These are phyloP conservation scores for Hemisphaericaspora nanyangensis DNA, from an alignment of 805 yeast genomes.

Conservation along the genomic window DNA sequence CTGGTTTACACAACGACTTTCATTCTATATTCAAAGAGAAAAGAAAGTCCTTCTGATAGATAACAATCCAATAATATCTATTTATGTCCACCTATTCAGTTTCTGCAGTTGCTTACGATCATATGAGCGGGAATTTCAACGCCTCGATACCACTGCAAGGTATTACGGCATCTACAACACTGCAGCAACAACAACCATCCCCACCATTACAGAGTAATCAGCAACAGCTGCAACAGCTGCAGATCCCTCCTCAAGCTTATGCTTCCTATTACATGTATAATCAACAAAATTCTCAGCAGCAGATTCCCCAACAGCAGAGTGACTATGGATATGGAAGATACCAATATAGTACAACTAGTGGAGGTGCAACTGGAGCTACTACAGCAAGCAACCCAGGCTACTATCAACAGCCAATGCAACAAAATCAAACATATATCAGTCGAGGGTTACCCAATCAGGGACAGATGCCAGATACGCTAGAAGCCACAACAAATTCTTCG, in stretches of 20 bases:
- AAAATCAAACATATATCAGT: not conserved
- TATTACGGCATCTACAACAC: constrained; percentile 1
- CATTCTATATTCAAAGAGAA: too few relatives aligned
- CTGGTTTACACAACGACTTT: not conserved
- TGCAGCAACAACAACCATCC: constrained; percentile 12
- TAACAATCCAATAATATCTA: not conserved
- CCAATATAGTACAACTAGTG: not conserved
- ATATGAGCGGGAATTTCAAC: constrained; percentile 8
- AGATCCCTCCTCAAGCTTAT: constrained; percentile 12
- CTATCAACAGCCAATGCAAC: constrained; percentile 3
- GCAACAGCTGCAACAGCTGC: constrained; percentile 11
- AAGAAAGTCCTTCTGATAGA: too few relatives aligned
- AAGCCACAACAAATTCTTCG: constrained; percentile 18
- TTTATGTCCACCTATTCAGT: constrained; percentile 6
- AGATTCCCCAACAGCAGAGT: constrained; percentile 3
- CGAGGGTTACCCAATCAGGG: not conserved
- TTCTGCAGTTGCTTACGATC: constrained; percentile 1
- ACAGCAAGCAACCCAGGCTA: constrained; percentile 1
- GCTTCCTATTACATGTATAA: constrained; percentile 16
- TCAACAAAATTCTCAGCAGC: constrained; percentile 10
- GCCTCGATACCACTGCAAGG: constrained; percentile 4
- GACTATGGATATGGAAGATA: constrained; percentile 1
- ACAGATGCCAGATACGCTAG: constrained; percentile 18
- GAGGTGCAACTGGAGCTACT: constrained; percentile 3
- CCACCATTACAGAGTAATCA: constrained; percentile 12